Conservation (phyloP, 306 rosid genomes). For the Gillenia trifoliata region DNA sequence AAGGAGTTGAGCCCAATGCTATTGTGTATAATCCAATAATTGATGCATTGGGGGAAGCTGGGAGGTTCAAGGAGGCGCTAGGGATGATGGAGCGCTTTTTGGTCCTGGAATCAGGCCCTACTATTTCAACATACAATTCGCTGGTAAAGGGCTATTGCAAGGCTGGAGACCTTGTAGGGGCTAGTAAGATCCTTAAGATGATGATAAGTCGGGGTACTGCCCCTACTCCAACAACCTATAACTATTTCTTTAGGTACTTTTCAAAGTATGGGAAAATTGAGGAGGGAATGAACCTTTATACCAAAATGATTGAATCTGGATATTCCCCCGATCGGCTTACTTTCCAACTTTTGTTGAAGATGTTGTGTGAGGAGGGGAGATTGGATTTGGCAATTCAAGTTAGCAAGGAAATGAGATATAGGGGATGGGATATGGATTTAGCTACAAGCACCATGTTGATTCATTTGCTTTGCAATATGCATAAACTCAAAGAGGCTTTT, state of each 20-base stretch:
- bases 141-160: slow-evolving; percentile 82
- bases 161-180: slow-evolving; percentile 74
- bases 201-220: slow-evolving; percentile 69
- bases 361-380: slow-evolving; percentile 79
- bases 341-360: slow-evolving; percentile 82
- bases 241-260: slow-evolving; percentile 77
- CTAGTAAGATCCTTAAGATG: slow-evolving; percentile 77
- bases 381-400: slow-evolving; percentile 73
- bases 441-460: slow-evolving; percentile 74
- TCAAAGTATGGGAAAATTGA: slow-evolving; percentile 72
- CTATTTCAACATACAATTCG: slow-evolving; percentile 76
- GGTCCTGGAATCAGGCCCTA: slow-evolving; percentile 72
- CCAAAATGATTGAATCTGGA: slow-evolving; percentile 82
- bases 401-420: slow-evolving; percentile 71
- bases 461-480: slow-evolving; percentile 79
- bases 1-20: slow-evolving; percentile 67
- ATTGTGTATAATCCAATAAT: slow-evolving; percentile 80
- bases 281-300: slow-evolving; percentile 80
- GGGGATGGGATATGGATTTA: slow-evolving; percentile 77
- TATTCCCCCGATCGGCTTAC: slow-evolving; percentile 68
- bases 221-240: slow-evolving; percentile 80
- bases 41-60: slow-evolving; percentile 77
- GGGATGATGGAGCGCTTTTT: slow-evolving; percentile 81
- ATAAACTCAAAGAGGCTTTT: slow-evolving; percentile 61
- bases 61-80: slow-evolving; percentile 73